phyloP scores from a whole-genome alignment of 805 yeast species.

The Spathaspora girioi region DNA sequence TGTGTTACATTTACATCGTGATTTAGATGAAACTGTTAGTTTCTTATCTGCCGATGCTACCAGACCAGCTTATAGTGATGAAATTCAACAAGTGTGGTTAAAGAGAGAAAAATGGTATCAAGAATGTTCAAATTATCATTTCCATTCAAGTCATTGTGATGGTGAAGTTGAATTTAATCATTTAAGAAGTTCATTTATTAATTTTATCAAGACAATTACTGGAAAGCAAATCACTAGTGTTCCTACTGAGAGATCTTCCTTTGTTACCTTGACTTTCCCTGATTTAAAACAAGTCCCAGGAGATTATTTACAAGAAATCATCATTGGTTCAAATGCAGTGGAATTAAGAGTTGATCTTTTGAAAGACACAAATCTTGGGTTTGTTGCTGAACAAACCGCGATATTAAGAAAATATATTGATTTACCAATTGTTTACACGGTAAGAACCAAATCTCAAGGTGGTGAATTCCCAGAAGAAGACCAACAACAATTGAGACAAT shows the following conservation, averaged over 20 bases:
- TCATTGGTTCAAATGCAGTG: conserved; percentile 74
- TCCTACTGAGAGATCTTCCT: conserved; percentile 54
- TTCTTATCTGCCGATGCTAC: conserved; percentile 75
- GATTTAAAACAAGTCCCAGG: conserved; percentile 45
- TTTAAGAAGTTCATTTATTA: conserved; percentile 56
- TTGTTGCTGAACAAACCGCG: conserved; percentile 73
- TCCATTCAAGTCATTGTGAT: conserved; percentile 72
- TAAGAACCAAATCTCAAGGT: conserved; percentile 77
- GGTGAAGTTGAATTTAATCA: conserved; percentile 49
- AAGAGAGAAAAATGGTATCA: conserved; percentile 77
- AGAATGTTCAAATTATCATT: conserved; percentile 74
- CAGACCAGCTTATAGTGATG: conserved; percentile 84
- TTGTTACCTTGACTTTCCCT: conserved; percentile 68
- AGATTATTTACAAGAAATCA: conserved; percentile 45
- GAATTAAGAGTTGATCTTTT: conserved; percentile 80
- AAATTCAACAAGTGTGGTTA: conserved; percentile 77
- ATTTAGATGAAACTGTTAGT: conserved; percentile 71
- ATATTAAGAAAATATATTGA: conserved; percentile 57
- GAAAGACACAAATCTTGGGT: conserved; percentile 44
- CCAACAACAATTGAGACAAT: conserved; percentile 40
- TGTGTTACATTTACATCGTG: conserved; percentile 88
- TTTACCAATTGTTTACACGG: conserved; percentile 78
- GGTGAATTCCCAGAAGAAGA: conserved; percentile 71
- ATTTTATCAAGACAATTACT: conserved; percentile 57
- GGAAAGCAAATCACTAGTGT: conserved; percentile 44